Conservation (phyloP, 148 eudicot species). For the Fagopyrum homotropicum region DNA sequence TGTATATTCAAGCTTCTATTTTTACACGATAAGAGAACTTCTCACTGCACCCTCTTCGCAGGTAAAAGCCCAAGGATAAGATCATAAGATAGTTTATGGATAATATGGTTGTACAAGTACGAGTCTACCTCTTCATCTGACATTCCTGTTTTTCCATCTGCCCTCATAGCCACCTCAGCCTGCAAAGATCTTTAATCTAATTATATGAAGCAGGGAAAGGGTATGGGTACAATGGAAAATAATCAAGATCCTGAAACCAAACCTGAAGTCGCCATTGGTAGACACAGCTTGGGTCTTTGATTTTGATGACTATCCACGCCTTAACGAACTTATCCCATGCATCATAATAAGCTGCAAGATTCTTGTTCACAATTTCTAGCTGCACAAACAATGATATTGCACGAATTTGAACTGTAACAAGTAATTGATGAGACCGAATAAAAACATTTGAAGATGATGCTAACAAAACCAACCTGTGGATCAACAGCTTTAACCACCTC, state of each 20-base stretch:
- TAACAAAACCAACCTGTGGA: constrained; percentile 41
- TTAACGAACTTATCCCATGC: constrained; percentile 85
- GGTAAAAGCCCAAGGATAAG: too few species aligned
- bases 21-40: too few species aligned
- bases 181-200: constrained; percentile 27
- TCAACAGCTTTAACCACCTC: constrained; percentile 66
- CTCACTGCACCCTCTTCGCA: too few species aligned
- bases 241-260: not conserved
- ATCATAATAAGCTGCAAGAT: constrained; percentile 66
- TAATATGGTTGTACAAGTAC: not conserved
- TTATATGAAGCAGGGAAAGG: not conserved
- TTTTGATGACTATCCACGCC: constrained; percentile 91
- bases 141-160: constrained; percentile 83
- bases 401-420: not conserved
- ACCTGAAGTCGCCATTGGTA: constrained; percentile 99
- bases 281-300: constrained; percentile 77
- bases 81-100: not conserved
- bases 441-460: not conserved
- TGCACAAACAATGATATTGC: constrained; percentile 25
- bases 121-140: constrained; percentile 77
- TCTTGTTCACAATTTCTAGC: constrained; percentile 72
- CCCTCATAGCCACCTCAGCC: constrained; percentile 96
- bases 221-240: not conserved
- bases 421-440: not conserved
- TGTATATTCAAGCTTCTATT: too few species aligned